These are phyloP conservation scores for Cyberlindnera bimundalis DNA, from an alignment of 805 yeast species.

Conservation along the genomic window DNA sequence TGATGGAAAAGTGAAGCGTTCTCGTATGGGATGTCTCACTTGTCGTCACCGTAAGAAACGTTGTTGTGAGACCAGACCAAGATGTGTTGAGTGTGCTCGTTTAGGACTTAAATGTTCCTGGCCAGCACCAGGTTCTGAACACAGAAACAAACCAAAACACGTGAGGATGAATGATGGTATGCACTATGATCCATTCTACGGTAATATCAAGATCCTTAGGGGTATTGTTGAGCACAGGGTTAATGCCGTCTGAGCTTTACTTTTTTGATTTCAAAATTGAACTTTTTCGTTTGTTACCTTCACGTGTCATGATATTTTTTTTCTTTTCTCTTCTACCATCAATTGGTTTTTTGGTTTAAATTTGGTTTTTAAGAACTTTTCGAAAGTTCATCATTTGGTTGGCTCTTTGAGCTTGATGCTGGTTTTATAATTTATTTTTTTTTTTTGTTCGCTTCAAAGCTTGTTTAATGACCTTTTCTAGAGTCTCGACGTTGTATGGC, in stretches of 20 bases:
- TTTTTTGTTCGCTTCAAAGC: too few species aligned
- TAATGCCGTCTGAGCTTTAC: conserved; percentile 17
- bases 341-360: too few species aligned
- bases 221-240: conserved; percentile 53
- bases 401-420: too few species aligned
- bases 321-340: too few species aligned
- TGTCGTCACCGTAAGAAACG: conserved; percentile 76
- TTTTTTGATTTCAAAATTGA: too few species aligned
- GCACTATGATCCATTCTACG: conserved; percentile 52
- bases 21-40: conserved; percentile 73
- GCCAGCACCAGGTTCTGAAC: conserved; percentile 62
- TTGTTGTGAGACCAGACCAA: conserved; percentile 69
- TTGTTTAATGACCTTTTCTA: too few species aligned
- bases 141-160: conserved; percentile 47
- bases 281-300: too few species aligned
- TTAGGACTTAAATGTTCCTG: conserved; percentile 63
- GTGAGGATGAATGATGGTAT: conserved; percentile 47
- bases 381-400: too few species aligned
- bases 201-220: conserved; percentile 57
- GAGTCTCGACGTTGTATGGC: too few species aligned
- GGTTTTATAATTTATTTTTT: too few species aligned
- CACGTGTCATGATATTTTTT: too few species aligned
- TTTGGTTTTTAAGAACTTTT: too few species aligned
- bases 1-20: conserved; percentile 35
- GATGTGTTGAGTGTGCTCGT: conserved; percentile 65